A percentile compares a stretch with the other conserved stretches of the same genome.
Evolutionary conservation across 306 rosid species (phyloP).

Genomic region (Cucumis cinereus): DNA sequence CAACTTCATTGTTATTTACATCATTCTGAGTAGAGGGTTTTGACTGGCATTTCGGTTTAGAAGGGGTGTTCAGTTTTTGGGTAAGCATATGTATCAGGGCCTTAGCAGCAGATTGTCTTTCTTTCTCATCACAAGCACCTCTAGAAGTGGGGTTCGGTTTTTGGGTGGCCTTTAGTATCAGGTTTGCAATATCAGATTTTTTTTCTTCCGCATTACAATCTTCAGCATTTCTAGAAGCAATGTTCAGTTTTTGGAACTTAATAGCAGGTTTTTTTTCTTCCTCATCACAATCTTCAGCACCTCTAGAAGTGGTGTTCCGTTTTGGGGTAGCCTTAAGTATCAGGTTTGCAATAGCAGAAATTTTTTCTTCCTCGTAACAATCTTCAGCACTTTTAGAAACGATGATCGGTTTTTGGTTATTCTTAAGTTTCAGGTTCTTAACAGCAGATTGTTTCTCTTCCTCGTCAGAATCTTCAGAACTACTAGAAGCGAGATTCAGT

Average conservation of each 20-base stretch:
- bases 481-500: constrained; percentile 17
- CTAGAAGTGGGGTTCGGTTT: not conserved
- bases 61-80: not conserved
- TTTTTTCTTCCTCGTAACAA: too few species aligned
- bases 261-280: constrained; percentile 58
- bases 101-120: constrained; percentile 43
- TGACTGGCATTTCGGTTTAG: constrained; percentile 17
- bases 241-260: not conserved
- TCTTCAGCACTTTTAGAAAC: too few species aligned
- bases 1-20: constrained; percentile 13
- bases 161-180: constrained; percentile 16
- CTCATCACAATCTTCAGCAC: constrained; percentile 77
- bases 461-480: constrained; percentile 77
- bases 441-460: constrained; percentile 57
- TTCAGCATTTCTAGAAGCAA: constrained; percentile 31
- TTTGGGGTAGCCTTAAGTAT: too few species aligned
- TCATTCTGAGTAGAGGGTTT: constrained; percentile 13
- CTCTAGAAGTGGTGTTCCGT: constrained; percentile 6
- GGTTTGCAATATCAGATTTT: constrained; percentile 31
- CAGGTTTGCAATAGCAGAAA: too few species aligned
- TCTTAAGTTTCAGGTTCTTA: constrained; percentile 23
- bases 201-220: constrained; percentile 81
- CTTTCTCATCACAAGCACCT: constrained; percentile 78
- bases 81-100: constrained; percentile 22
- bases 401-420: not conserved